Evolutionary conservation across 1,284 basidiomycete species (phyloP), one percentile per base, ranked within the genome.

Genomic region (Omphalotus olearius): DNA sequence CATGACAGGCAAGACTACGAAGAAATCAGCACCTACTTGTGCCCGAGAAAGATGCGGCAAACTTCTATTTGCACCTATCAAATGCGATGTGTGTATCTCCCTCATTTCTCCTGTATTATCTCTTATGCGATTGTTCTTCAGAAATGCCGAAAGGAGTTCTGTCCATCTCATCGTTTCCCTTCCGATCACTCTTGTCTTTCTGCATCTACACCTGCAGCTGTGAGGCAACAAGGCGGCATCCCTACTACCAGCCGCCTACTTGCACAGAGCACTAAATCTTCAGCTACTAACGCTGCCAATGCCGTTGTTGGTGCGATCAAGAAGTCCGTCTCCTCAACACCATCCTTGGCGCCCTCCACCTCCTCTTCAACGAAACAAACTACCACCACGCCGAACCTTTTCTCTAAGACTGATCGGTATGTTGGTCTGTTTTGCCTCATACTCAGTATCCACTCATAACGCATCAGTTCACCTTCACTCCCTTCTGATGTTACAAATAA

Each of bases 381-480:
- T 11, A 41, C 16, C 23, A 47, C 35, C 51, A 50, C 45, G 23
- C 60, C 64, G 13, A 79, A 77, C 26, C 76, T 74, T 6, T 87
- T 90, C 61, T 83, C 79, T 33, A 81, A 83, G 65, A 75, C 80
- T 52, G 83, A 88, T 58, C 76, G 87, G 87, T 90, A 73, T 69
- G 85, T 76, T 41, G 16, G 41, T 28, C 62, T 62, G 56, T 43
- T 52, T 50, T 54, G 36, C 36, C 57, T 60, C 55, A 51, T 57
- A 56, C 62, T 69, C 67, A 75, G 79, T 83, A 76, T 73, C 70
- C 75, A 74, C 83, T 87, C 73, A 86, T 82, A 73, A 80, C 82
- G 70, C 71, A 66, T 56, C 60, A 85, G 83, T 63, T 60, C 68
- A 60, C 60, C 66, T 56, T 54, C 63, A 66, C 40, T 37, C 49